Evolutionary conservation across 2,329 filamentous ascomycete genomes (phyloP), one percentile per base, ranked within the genome.

Genomic region (Xylaria multiplex): DNA sequence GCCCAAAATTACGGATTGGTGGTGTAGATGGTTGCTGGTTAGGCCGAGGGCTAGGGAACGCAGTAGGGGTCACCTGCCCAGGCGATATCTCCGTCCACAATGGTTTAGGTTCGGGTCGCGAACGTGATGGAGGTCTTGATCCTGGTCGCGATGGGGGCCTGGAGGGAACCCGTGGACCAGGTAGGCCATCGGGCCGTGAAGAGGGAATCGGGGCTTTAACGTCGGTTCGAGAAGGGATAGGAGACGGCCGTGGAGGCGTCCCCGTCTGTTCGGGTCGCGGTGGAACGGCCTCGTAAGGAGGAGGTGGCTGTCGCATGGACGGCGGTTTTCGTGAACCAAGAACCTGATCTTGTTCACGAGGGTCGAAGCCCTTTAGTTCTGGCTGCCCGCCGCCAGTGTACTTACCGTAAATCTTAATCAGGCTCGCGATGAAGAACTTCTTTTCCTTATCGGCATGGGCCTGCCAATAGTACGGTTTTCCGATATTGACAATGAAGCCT

Each of bases 381-480:
- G 96, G 96, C 37, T 88, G 80, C 74, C 90, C 91, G 13, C 95
- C 95, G 32, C 93, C 92, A 0, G 96, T 98, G 77, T 98, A 99
- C 80, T 98, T 99, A 73, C 90, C 90, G 78, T 92, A 99, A 71
- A 99, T 97, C 80, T 98, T 99, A 76, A 98, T 89, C 72, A 98
- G 81, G 79, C 94, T 97, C 40, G 92, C 93, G 74, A 99, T 96
- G 79, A 99, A 99, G 81, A 98, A 98, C 77, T 97, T 95, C 84
- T 97, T 98, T 81, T 99, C 96, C 81, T 97, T 97, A 59, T 92
- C 87, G 0, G 93, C 96, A 70, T 93, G 90, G 40, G 96, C 93
- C 79, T 97, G 89, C 96, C 96, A 99, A 79, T 96, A 99, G 80
- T 99, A 99, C 0, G 93, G 92, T 79, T 99, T 99, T 30, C 91